These are phyloP conservation scores for Xylariaceae sp. DNA, from an alignment of 2,329 filamentous ascomycete genomes.

Conservation along the genomic window DNA sequence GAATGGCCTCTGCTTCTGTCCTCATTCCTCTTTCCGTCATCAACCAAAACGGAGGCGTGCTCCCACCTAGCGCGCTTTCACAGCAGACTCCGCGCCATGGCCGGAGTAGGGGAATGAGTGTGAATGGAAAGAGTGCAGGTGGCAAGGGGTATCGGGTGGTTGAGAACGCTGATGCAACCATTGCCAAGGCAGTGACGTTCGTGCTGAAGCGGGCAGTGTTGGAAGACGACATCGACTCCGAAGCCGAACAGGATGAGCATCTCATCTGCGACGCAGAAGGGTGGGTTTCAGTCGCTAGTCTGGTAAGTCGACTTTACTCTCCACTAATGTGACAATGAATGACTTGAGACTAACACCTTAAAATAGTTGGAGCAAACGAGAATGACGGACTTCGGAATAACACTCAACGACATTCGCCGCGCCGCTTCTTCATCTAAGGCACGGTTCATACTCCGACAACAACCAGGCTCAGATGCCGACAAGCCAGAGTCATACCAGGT, in stretches of 20 bases:
- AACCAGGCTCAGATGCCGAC: conserved; percentile 31
- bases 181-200: conserved; percentile 50
- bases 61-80: conserved; percentile 44
- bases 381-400: conserved; percentile 44
- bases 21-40: conserved; percentile 44
- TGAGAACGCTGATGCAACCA: conserved; percentile 47
- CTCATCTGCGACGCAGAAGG: conserved; percentile 47
- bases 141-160: conserved; percentile 50
- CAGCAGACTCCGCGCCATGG: conserved; percentile 46
- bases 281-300: conserved; percentile 48
- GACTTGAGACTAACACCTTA: conserved; percentile 12
- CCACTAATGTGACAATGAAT: neutral
- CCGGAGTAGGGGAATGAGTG: conserved; percentile 47
- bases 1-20: conserved; percentile 44
- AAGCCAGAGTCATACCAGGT: conserved; percentile 45
- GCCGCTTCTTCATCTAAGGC: conserved; percentile 46
- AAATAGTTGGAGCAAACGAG: conserved; percentile 45
- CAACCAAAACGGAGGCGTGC: conserved; percentile 44
- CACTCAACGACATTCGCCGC: conserved; percentile 45
- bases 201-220: conserved; percentile 48
- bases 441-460: conserved; percentile 43
- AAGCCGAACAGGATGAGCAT: conserved; percentile 37
- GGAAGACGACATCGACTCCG: conserved; percentile 44
- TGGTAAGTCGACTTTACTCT: conserved; percentile 41
- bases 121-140: conserved; percentile 38